Evolutionary conservation across 164 flowering plant genomes (phyloP).

Genomic region (Vitis riparia): DNA sequence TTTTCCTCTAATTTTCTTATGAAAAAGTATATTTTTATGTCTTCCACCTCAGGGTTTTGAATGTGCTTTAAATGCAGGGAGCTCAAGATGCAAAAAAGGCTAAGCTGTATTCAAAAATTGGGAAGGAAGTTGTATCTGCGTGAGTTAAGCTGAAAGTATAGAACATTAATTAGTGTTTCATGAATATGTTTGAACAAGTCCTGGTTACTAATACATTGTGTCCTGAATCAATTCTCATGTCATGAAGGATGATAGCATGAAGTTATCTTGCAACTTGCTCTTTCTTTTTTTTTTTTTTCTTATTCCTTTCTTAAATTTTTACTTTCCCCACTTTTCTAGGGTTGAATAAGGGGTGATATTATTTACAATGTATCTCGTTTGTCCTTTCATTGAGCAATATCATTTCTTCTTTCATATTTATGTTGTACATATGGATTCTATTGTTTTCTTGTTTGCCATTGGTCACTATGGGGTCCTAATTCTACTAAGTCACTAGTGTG

Average conservation of each 20-base stretch:
- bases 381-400: background rate
- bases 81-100: constrained; percentile 89
- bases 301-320: too few species aligned
- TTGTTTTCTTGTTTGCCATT: background rate
- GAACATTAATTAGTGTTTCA: too few species aligned
- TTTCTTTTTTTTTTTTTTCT: too few species aligned
- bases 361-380: background rate
- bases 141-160: constrained; percentile 39
- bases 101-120: constrained; percentile 72
- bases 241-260: too few species aligned
- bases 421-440: background rate
- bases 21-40: background rate
- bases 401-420: background rate
- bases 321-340: too few species aligned
- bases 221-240: too few species aligned
- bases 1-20: background rate
- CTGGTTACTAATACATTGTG: too few species aligned
- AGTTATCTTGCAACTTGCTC: too few species aligned
- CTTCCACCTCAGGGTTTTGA: constrained; percentile 6
- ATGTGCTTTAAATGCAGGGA: constrained; percentile 45
- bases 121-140: constrained; percentile 96
- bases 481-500: background rate
- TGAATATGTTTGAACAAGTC: too few species aligned
- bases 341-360: too few species aligned
- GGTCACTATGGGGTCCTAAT: background rate